A percentile compares a stretch with the other conserved stretches of the same genome.
Conservation (phyloP, 2,329 filamentous ascomycete genomes). For the Periglandula ipomoeae region DNA sequence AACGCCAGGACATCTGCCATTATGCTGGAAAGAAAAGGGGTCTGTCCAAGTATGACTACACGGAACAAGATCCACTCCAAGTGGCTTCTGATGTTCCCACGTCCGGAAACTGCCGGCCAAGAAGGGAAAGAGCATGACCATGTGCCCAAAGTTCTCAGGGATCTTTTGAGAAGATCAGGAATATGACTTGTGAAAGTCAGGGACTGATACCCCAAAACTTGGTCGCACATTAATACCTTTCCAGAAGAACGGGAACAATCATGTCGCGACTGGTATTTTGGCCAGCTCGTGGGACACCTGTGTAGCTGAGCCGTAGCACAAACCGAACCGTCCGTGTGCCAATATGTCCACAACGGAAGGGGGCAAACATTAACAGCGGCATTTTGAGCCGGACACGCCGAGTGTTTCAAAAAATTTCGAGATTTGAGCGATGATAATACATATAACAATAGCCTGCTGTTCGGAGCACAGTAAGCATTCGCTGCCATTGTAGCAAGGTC, state of each 20-base stretch:
- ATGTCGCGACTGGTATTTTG: too few relatives aligned
- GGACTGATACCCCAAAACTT: not conserved
- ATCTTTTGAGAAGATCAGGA: slow-evolving; percentile 12
- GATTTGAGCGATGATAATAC: too few relatives aligned
- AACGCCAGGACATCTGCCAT: too few relatives aligned
- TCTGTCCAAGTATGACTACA: not conserved
- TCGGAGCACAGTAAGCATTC: too few relatives aligned
- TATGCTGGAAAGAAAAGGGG: not conserved
- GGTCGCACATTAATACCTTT: too few relatives aligned
- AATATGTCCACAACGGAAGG: not conserved
- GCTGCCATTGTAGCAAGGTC: not conserved
- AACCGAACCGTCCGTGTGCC: not conserved
- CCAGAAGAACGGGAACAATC: too few relatives aligned
- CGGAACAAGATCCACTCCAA: not conserved
- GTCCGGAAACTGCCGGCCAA: slow-evolving; percentile 6
- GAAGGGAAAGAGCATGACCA: not conserved
- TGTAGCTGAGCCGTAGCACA: too few relatives aligned
- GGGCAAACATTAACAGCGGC: not conserved
- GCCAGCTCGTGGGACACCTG: too few relatives aligned
- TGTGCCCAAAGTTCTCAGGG: too few relatives aligned
- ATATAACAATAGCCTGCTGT: too few relatives aligned
- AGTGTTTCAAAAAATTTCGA: not conserved
- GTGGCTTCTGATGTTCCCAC: not conserved
- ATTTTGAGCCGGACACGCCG: slow-evolving; percentile 1
- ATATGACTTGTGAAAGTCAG: not conserved